Conservation (phyloP, 768 basidiomycete species). For the Pisolithus albus region DNA sequence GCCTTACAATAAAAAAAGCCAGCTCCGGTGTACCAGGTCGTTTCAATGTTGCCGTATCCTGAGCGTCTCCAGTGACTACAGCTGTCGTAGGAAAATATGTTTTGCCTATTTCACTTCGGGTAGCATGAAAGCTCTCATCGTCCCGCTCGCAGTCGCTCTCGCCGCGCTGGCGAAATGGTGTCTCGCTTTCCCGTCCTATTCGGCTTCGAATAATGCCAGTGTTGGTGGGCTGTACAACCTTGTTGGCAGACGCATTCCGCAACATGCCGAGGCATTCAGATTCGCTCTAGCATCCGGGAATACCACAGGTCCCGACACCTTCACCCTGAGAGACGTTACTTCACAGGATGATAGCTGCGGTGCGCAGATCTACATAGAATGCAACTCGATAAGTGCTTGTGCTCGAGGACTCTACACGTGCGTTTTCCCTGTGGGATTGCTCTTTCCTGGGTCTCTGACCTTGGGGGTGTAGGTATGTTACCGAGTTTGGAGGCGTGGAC, state of each 20-base stretch:
- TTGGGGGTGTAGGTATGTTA: constrained; percentile 25
- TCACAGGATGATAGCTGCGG: constrained; percentile 5
- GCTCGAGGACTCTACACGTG: constrained; percentile 34
- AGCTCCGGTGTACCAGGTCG: too few species aligned
- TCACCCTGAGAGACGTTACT: constrained; percentile 25
- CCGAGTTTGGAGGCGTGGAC: constrained; percentile 31
- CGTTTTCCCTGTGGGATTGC: constrained; percentile 2
- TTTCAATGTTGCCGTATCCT: too few species aligned
- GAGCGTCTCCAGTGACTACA: too few species aligned
- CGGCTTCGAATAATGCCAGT: background rate
- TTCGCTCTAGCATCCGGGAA: constrained; percentile 22
- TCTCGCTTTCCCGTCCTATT: background rate
- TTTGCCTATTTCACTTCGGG: constrained; percentile 2
- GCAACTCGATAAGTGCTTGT: constrained; percentile 32
- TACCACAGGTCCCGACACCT: constrained; percentile 20
- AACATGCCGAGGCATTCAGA: constrained; percentile 25
- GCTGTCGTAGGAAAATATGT: too few species aligned
- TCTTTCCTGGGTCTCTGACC: background rate
- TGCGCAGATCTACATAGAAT: constrained; percentile 23
- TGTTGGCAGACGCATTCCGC: constrained; percentile 30
- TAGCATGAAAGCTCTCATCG: constrained; percentile 1
- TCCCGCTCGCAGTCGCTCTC: background rate
- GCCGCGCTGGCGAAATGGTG: background rate
- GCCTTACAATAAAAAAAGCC: too few species aligned
- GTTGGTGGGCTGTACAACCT: constrained; percentile 30